phyloP scores from a whole-genome alignment of 2,329 filamentous ascomycete genomes.

The Venturia aucupariae region DNA sequence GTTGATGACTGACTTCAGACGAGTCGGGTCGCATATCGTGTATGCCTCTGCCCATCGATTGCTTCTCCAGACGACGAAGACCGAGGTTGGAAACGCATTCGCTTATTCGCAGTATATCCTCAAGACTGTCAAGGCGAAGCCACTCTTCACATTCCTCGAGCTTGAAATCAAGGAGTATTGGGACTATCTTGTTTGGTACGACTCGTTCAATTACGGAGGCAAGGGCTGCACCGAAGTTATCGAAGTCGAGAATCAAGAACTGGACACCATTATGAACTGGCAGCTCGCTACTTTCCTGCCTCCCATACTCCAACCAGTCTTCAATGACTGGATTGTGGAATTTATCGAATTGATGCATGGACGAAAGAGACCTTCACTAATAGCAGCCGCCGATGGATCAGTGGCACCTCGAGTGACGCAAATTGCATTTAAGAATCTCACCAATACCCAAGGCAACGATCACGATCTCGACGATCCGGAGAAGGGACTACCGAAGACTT shows the following conservation, averaged over 20 bases:
- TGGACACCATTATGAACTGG: constrained; percentile 97
- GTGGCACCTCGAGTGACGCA: constrained; percentile 48
- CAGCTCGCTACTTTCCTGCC: constrained; percentile 89
- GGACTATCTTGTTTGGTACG: constrained; percentile 98
- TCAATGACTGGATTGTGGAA: constrained; percentile 87
- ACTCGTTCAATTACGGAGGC: constrained; percentile 97
- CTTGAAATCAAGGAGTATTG: constrained; percentile 97
- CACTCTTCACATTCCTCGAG: constrained; percentile 94
- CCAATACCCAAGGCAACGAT: constrained; percentile 44
- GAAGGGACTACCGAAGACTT: constrained; percentile 64
- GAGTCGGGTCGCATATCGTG: constrained; percentile 91
- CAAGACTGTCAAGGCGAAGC: constrained; percentile 92
- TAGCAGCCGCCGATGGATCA: constrained; percentile 36
- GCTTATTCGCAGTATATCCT: constrained; percentile 97
- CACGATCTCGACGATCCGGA: constrained; percentile 13
- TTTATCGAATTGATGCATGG: constrained; percentile 92
- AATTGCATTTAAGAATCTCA: constrained; percentile 43
- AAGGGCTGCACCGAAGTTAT: constrained; percentile 79
- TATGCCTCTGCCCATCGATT: constrained; percentile 86
- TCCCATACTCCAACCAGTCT: constrained; percentile 65
- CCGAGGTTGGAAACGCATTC: constrained; percentile 91
- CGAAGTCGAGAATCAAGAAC: constrained; percentile 63
- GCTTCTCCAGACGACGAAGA: constrained; percentile 89
- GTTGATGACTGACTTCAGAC: constrained; percentile 90
- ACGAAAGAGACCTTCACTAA: constrained; percentile 57